These are phyloP conservation scores for Endotrypanum monterogeii DNA, from an alignment of 208 protist species.

Conservation along the genomic window DNA sequence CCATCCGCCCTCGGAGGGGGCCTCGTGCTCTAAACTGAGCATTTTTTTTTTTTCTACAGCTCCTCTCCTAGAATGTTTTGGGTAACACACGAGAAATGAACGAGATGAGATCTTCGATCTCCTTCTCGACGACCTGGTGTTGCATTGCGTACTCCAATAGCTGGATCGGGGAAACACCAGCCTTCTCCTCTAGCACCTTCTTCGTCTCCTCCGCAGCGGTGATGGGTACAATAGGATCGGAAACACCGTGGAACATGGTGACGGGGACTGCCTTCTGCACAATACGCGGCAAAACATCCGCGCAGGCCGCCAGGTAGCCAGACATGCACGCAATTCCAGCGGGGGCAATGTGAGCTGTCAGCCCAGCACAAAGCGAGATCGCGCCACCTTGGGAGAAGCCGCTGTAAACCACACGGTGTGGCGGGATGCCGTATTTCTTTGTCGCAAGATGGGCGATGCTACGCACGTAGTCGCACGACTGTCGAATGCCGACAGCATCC, in stretches of 20 bases:
- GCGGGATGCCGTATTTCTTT: constrained; percentile 57
- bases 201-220: constrained; percentile 48
- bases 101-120: constrained; percentile 66
- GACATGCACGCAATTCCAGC: constrained; percentile 78
- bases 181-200: constrained; percentile 45
- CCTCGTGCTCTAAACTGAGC: too few species aligned
- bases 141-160: constrained; percentile 84
- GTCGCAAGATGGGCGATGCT: constrained; percentile 60
- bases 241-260: constrained; percentile 78
- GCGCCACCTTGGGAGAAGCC: constrained; percentile 94
- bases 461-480: constrained; percentile 73
- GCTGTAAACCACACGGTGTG: constrained; percentile 82
- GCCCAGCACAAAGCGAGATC: constrained; percentile 70
- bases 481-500: constrained; percentile 45
- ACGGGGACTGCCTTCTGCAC: constrained; percentile 38
- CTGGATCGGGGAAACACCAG: constrained; percentile 33
- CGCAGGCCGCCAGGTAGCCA: constrained; percentile 69
- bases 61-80: constrained; percentile 16
- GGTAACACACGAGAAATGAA: constrained; percentile 70
- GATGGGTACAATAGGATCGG: constrained; percentile 80
- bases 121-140: constrained; percentile 68
- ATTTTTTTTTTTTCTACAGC: not conserved
- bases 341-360: constrained; percentile 58
- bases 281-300: constrained; percentile 51
- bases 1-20: too few species aligned